Evolutionary conservation across 163 green algal species (phyloP).

Genomic region (Trebouxia gelatinosa): DNA sequence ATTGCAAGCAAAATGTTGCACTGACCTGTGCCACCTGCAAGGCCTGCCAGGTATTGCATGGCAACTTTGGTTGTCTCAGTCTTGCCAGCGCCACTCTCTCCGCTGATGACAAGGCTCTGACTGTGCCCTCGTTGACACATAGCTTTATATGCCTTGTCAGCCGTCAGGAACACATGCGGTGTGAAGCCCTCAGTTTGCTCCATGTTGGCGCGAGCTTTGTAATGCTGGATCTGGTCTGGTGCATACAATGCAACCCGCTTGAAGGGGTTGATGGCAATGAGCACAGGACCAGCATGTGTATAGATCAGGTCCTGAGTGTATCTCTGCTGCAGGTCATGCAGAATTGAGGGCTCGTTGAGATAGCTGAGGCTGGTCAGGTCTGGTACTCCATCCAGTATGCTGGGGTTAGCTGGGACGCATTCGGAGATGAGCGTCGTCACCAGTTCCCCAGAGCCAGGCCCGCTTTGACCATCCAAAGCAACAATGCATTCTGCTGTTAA

Average conservation of each 20-base stretch:
- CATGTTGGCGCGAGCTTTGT: conserved; percentile 54
- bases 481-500: conserved; percentile 33
- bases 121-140: conserved; percentile 44
- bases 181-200: conserved; percentile 56
- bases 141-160: conserved; percentile 72
- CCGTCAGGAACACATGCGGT: conserved; percentile 87
- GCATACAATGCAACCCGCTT: conserved; percentile 83
- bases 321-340: conserved; percentile 71
- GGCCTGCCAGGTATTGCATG: conserved; percentile 86
- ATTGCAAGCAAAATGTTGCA: too few relatives aligned
- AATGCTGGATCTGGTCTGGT: conserved; percentile 57
- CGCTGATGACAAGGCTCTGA: conserved; percentile 84
- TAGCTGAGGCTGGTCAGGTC: conserved; percentile 68
- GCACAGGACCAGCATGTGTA: conserved; percentile 79
- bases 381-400: conserved; percentile 45
- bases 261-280: conserved; percentile 94
- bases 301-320: conserved; percentile 71
- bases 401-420: conserved; percentile 54
- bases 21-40: conserved; percentile 72
- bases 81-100: conserved; percentile 84
- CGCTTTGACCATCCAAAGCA: conserved; percentile 11
- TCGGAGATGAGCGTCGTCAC: conserved; percentile 24
- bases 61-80: conserved; percentile 94
- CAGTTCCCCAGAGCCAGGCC: conserved; percentile 17
- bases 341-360: conserved; percentile 86